Conservation (phyloP, 176 grass and related monocot species). For the Ananas comosus region DNA sequence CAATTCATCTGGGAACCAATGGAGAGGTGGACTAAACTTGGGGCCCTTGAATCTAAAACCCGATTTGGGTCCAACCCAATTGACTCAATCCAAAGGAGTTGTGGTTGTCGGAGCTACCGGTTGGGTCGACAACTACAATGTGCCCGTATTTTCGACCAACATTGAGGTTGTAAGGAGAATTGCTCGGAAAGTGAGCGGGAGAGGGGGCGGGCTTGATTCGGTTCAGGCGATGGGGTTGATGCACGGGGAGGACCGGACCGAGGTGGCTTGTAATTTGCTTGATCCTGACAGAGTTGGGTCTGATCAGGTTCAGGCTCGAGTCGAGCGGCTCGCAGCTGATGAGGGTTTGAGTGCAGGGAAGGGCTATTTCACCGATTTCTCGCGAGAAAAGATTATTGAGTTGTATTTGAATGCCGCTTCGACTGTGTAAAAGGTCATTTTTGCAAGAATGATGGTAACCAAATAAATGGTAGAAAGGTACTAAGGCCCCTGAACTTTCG, state of each 20-base stretch:
- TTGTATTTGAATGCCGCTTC: constrained; percentile 23
- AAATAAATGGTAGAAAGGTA: background rate
- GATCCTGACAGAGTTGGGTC: constrained; percentile 31
- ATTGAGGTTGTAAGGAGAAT: constrained; percentile 35
- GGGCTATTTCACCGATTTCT: constrained; percentile 72
- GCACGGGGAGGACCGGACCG: constrained; percentile 32
- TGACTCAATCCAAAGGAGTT: constrained; percentile 42
- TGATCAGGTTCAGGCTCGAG: constrained; percentile 40
- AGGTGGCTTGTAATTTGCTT: constrained; percentile 74
- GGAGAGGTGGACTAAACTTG: constrained; percentile 28
- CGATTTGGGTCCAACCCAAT: constrained; percentile 29
- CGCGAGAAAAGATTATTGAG: constrained; percentile 35
- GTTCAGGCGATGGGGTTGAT: constrained; percentile 69
- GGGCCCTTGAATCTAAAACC: constrained; percentile 24
- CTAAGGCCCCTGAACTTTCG: too few species aligned
- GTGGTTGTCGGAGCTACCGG: constrained; percentile 48
- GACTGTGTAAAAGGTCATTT: background rate
- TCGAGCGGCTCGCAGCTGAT: constrained; percentile 27
- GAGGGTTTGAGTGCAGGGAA: constrained; percentile 35
- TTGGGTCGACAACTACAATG: constrained; percentile 81
- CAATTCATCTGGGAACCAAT: constrained; percentile 36
- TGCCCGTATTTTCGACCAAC: constrained; percentile 38
- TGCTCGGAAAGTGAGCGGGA: constrained; percentile 50
- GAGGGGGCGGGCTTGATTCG: constrained; percentile 51
- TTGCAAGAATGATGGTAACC: background rate